Evolutionary conservation across 768 basidiomycete species (phyloP).

Genomic region (Boletus bicolor): DNA sequence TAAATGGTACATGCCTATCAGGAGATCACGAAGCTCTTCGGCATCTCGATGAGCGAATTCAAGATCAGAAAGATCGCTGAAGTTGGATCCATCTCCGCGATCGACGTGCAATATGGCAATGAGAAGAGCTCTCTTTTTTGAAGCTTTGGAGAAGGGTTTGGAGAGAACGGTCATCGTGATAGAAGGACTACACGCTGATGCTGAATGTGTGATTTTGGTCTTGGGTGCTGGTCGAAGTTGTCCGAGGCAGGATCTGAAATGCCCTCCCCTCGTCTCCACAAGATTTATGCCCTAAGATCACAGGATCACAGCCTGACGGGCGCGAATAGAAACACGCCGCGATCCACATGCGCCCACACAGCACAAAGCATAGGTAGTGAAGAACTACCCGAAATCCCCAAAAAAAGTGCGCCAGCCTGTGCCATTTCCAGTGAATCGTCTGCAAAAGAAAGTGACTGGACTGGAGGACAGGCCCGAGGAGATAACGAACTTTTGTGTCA

Average conservation of each 20-base stretch:
- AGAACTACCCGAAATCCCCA: no score
- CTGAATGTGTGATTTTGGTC: not conserved
- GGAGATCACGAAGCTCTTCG: constrained; percentile 1
- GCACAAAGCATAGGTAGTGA: not conserved
- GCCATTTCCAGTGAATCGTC: not conserved
- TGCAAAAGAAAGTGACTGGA: not conserved
- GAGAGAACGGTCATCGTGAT: not conserved
- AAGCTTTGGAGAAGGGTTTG: not conserved
- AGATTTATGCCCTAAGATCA: not conserved
- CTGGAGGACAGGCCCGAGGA: not conserved
- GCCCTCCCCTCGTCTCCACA: no score
- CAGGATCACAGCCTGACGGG: not conserved
- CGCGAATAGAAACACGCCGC: no score
- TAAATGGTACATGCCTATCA: constrained; percentile 17
- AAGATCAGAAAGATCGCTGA: constrained; percentile 5
- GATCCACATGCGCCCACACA: not conserved
- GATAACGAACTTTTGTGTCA: not conserved
- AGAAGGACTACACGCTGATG: no score
- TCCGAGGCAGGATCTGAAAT: not conserved
- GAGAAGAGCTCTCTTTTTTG: constrained; percentile 21
- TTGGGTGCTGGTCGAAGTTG: not conserved
- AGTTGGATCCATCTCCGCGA: not conserved
- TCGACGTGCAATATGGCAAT: constrained; percentile 14
- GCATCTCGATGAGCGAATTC: constrained; percentile 21
- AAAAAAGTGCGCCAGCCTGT: not conserved